Evolutionary conservation across 1,139 yeast species (phyloP).

Genomic region (Pichia sp.): DNA sequence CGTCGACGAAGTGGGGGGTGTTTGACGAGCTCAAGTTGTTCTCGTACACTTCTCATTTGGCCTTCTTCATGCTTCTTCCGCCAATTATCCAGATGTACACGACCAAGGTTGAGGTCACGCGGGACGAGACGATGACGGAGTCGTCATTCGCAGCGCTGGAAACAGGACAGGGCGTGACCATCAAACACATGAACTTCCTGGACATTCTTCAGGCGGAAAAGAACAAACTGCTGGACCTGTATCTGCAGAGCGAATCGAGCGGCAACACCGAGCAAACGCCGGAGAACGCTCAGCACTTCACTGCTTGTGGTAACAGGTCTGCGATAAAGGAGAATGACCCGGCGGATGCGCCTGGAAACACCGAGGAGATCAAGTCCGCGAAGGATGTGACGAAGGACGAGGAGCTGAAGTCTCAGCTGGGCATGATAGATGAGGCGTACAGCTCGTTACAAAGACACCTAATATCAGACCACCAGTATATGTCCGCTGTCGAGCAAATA

Average conservation of each 20-base stretch:
- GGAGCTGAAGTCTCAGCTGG: conserved; percentile 6
- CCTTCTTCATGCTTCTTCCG: conserved; percentile 29
- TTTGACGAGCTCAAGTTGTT: conserved; percentile 28
- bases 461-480: conserved; percentile 4
- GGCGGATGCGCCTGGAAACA: too few relatives aligned
- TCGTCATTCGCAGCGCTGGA: conserved; percentile 11
- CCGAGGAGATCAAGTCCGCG: too few relatives aligned
- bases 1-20: conserved; percentile 23
- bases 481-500: conserved; percentile 5
- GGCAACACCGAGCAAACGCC: not conserved
- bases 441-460: not conserved
- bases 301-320: too few relatives aligned
- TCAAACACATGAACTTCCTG: conserved; percentile 10
- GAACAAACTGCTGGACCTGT: conserved; percentile 8
- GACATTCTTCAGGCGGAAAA: conserved; percentile 9
- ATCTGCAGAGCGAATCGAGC: conserved; percentile 2
- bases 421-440: conserved; percentile 8
- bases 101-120: conserved; percentile 28
- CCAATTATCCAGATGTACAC: conserved; percentile 27
- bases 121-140: conserved; percentile 27
- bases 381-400: too few relatives aligned
- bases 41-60: conserved; percentile 30
- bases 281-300: too few relatives aligned
- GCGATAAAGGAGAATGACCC: too few relatives aligned
- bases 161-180: conserved; percentile 2